phyloP scores from a whole-genome alignment of 2,329 filamentous ascomycete species.

The Colletotrichum falcatum region DNA sequence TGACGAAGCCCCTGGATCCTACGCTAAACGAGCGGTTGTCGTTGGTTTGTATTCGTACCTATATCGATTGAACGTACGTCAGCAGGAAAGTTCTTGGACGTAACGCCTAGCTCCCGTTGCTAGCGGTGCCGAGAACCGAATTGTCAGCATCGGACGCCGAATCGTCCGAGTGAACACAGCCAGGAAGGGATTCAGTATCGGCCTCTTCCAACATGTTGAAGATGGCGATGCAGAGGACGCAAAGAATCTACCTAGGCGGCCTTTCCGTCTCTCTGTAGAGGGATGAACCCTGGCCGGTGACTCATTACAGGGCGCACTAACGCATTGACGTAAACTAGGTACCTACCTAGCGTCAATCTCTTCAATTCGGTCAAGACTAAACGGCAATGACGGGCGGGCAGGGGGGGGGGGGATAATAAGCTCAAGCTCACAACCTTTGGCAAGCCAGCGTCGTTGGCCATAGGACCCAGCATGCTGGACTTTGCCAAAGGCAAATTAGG shows the following conservation, averaged over 20 bases:
- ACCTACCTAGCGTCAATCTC: no score
- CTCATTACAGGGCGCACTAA: neutral
- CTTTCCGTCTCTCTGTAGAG: neutral
- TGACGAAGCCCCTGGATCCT: neutral
- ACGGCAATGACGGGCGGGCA: neutral
- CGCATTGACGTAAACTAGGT: neutral
- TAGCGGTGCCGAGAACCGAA: slow-evolving; percentile 1
- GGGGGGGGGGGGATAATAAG: neutral
- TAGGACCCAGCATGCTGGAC: neutral
- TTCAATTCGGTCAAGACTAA: no score
- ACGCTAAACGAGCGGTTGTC: neutral
- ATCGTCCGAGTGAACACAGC: neutral
- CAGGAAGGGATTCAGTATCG: no score
- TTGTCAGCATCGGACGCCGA: neutral
- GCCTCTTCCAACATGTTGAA: neutral
- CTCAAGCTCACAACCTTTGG: slow-evolving; percentile 6
- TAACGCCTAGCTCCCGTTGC: no score
- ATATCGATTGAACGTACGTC: neutral
- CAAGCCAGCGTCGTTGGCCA: neutral
- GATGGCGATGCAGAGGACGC: neutral
- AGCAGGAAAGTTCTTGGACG: neutral
- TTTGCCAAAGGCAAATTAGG: neutral
- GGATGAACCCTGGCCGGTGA: slow-evolving; percentile 1
- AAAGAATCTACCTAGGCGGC: neutral
- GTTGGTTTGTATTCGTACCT: neutral